phyloP scores from a whole-genome alignment of 2,329 filamentous ascomycete species.

The Xylaria sp. region DNA sequence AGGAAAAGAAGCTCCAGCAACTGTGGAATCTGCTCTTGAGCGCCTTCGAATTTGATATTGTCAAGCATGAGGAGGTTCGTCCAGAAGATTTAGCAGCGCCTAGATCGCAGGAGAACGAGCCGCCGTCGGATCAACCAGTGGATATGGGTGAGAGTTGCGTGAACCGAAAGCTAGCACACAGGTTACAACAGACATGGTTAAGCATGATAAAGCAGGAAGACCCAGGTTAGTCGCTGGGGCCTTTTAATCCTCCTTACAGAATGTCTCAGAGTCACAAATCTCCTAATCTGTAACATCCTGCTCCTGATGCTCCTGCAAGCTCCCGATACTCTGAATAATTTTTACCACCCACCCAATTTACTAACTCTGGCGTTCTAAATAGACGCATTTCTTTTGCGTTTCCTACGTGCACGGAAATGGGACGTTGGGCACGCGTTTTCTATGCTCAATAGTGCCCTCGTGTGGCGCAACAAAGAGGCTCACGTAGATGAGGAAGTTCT shows the following conservation, averaged over 20 bases:
- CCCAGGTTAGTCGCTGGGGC: too few relatives aligned
- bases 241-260: too few relatives aligned
- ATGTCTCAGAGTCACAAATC: too few relatives aligned
- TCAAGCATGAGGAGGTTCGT: conserved; percentile 14
- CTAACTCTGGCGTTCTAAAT: too few relatives aligned
- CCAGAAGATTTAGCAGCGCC: conserved; percentile 21
- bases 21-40: conserved; percentile 80
- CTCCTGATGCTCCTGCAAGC: too few relatives aligned
- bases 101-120: conserved; percentile 1
- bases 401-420: conserved; percentile 88
- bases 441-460: conserved; percentile 91
- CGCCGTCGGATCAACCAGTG: conserved; percentile 30
- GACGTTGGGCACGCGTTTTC: conserved; percentile 88
- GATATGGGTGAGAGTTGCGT: conserved; percentile 23
- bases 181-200: conserved; percentile 81
- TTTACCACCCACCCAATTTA: too few relatives aligned
- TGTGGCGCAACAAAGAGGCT: conserved; percentile 83
- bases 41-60: conserved; percentile 65
- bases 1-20: conserved; percentile 85
- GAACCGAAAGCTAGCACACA: conserved; percentile 55
- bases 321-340: too few relatives aligned
- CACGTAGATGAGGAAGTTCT: conserved; percentile 91
- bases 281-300: too few relatives aligned
- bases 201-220: conserved; percentile 90
- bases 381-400: conserved; percentile 82